These are phyloP conservation scores for Protea cynaroides DNA, from an alignment of 164 flowering plant genomes.

Conservation along the genomic window DNA sequence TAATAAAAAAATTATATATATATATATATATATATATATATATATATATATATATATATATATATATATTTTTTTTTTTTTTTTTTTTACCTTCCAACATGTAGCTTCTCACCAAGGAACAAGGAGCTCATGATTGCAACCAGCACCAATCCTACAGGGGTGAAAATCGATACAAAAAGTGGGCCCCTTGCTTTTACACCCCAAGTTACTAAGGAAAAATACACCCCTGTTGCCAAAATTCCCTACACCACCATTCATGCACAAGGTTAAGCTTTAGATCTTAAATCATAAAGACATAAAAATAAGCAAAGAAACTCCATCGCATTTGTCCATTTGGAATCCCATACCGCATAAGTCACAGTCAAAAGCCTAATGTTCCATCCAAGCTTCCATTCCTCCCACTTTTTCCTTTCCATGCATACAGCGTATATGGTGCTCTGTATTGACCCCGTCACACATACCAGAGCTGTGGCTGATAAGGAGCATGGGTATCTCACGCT, in stretches of 20 bases:
- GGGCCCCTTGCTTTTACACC: conserved; percentile 45
- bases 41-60: no score
- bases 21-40: no score
- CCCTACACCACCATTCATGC: conserved; percentile 31
- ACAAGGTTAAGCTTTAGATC: not conserved
- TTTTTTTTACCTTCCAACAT: conserved; percentile 37
- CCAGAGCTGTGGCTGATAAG: conserved; percentile 41
- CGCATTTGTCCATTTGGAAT: not conserved
- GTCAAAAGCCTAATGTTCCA: conserved; percentile 45
- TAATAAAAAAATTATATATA: no score
- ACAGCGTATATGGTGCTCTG: conserved; percentile 27
- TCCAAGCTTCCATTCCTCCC: conserved; percentile 45
- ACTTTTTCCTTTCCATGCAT: conserved; percentile 29
- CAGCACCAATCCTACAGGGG: conserved; percentile 46
- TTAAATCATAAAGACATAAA: not conserved
- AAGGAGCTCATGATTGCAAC: conserved; percentile 42
- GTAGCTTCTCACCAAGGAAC: conserved; percentile 35
- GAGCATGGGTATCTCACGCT: conserved; percentile 30
- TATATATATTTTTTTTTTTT: no score
- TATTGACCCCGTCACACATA: conserved; percentile 31
- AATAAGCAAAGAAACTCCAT: not conserved
- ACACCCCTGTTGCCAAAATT: conserved; percentile 36
- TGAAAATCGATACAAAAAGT: conserved; percentile 46
- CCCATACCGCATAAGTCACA: conserved; percentile 29
- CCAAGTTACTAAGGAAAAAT: conserved; percentile 37